Percentiles rank a stretch among this genome's conserved stretches.
These are phyloP conservation scores for Tricholoma saponaceum DNA, from an alignment of 768 basidiomycete species.

Conservation along the genomic window DNA sequence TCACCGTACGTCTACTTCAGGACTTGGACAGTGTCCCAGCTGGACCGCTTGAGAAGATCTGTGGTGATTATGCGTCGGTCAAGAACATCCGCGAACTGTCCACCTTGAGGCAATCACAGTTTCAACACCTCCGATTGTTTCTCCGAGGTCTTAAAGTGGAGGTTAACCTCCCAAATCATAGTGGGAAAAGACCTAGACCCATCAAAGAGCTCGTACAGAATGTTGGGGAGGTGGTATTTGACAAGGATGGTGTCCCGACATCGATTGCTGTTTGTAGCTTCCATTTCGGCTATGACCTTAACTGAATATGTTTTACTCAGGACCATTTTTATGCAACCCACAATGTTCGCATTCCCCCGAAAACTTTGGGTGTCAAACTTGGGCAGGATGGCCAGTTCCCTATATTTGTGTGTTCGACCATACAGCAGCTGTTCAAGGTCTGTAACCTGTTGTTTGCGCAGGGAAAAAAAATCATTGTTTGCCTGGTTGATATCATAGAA, in stretches of 20 bases:
- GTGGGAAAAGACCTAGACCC: slow-evolving; percentile 17
- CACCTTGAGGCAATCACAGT: slow-evolving; percentile 5
- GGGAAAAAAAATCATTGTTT: neutral
- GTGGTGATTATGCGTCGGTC: slow-evolving; percentile 14
- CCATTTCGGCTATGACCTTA: neutral
- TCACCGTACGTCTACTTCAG: neutral
- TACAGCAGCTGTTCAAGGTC: slow-evolving; percentile 28
- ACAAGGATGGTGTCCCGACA: slow-evolving; percentile 19
- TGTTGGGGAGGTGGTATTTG: slow-evolving; percentile 23
- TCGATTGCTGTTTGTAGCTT: slow-evolving; percentile 22
- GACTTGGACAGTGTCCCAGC: slow-evolving; percentile 19
- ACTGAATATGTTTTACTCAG: slow-evolving; percentile 10
- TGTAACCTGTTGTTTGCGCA: neutral
- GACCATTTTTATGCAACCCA: slow-evolving; percentile 23
- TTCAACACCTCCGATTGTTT: slow-evolving; percentile 22
- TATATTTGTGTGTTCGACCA: slow-evolving; percentile 20
- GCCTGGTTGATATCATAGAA: slow-evolving; percentile 14
- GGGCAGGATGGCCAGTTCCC: slow-evolving; percentile 25
- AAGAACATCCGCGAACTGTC: slow-evolving; percentile 15
- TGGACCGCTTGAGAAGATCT: slow-evolving; percentile 17
- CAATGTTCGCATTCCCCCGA: slow-evolving; percentile 15
- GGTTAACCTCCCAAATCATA: slow-evolving; percentile 15
- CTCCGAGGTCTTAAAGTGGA: slow-evolving; percentile 26
- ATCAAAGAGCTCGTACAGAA: slow-evolving; percentile 25
- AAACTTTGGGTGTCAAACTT: slow-evolving; percentile 24